Percentiles rank a stretch among this genome's conserved stretches.
These are phyloP conservation scores for Fusarium verticillioides DNA, from an alignment of 2,329 filamentous ascomycete species.

Conservation along the genomic window DNA sequence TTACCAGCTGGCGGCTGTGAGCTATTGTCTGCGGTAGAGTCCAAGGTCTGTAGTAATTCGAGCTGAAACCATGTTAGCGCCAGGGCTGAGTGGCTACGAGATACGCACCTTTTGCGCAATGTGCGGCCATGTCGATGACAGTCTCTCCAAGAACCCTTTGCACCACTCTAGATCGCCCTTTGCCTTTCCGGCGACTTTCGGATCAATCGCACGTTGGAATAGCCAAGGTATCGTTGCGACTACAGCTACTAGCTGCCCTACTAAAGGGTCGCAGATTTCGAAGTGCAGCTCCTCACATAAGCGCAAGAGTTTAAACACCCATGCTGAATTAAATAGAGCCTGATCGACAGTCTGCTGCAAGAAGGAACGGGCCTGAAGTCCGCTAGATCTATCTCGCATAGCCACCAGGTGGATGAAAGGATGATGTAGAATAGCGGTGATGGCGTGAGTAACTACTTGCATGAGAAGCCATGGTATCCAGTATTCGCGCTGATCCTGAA, in stretches of 20 bases:
- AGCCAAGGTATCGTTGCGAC: slow-evolving; percentile 22
- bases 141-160: not conserved
- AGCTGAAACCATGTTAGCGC: not conserved
- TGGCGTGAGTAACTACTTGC: not conserved
- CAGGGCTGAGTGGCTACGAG: not conserved
- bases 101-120: slow-evolving; percentile 14
- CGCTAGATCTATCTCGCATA: not conserved
- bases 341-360: slow-evolving; percentile 4
- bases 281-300: not conserved
- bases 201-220: slow-evolving; percentile 12
- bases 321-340: not conserved
- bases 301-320: slow-evolving; percentile 1
- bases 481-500: not conserved
- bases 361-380: not conserved
- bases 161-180: not conserved
- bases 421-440: not conserved
- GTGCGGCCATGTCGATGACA: slow-evolving; percentile 20
- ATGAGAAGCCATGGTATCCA: slow-evolving; percentile 11
- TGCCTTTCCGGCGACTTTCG: slow-evolving; percentile 1
- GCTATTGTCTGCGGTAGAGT: not conserved
- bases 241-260: slow-evolving; percentile 16
- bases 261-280: not conserved
- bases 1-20: not conserved
- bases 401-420: slow-evolving; percentile 15
- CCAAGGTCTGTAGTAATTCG: not conserved